A percentile compares a stretch with the other conserved stretches of the same genome.
Conservation (phyloP, 2,329 filamentous ascomycete species). For the Didymella arachidicola region DNA sequence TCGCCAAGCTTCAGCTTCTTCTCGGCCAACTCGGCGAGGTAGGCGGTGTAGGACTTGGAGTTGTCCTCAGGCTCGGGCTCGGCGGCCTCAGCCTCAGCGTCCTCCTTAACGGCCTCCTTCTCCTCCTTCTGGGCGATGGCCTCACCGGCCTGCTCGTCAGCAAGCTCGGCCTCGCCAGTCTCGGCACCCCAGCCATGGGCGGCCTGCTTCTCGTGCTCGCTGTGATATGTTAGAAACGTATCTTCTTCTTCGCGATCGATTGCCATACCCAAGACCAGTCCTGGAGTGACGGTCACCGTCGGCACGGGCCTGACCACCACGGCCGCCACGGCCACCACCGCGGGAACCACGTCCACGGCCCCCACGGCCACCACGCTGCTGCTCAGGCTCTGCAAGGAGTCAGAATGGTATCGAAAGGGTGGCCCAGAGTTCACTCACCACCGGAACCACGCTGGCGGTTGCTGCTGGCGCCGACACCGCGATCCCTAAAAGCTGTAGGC, state of each 20-base stretch:
- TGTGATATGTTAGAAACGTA: constrained; percentile 47
- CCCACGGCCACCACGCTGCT: constrained; percentile 43
- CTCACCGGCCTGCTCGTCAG: constrained; percentile 91
- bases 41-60: constrained; percentile 87
- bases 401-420: constrained; percentile 14
- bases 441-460: constrained; percentile 74
- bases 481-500: constrained; percentile 82
- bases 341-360: constrained; percentile 59
- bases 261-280: constrained; percentile 65
- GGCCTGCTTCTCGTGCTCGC: constrained; percentile 85
- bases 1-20: constrained; percentile 77
- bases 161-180: constrained; percentile 82
- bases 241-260: not conserved
- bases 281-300: constrained; percentile 71
- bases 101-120: constrained; percentile 64
- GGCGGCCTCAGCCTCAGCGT: constrained; percentile 53
- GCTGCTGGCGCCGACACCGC: constrained; percentile 77
- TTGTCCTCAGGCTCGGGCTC: constrained; percentile 77
- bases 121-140: constrained; percentile 86
- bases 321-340: constrained; percentile 57
- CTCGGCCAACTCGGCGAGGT: constrained; percentile 77
- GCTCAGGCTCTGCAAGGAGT: constrained; percentile 30
- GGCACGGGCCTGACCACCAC: constrained; percentile 41
- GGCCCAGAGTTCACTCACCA: constrained; percentile 33
- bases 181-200: constrained; percentile 88